These are phyloP conservation scores for Farysia itapuensis DNA, from an alignment of 1,284 basidiomycete species.

Conservation along the genomic window DNA sequence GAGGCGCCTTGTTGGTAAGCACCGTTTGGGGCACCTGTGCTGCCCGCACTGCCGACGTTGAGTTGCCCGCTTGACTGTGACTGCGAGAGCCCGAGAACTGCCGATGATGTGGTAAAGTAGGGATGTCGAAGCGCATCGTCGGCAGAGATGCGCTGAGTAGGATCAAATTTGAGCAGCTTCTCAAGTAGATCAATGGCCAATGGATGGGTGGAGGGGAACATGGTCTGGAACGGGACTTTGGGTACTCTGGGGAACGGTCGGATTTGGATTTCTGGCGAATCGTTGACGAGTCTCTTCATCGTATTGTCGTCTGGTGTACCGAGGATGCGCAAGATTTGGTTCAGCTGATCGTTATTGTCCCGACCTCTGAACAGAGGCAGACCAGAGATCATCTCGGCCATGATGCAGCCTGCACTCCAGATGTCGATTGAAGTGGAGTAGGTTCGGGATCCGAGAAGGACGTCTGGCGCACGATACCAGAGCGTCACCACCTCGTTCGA, in stretches of 20 bases:
- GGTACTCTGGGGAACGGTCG: slow-evolving; percentile 88
- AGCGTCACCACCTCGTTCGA: slow-evolving; percentile 72
- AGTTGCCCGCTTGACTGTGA: slow-evolving; percentile 31
- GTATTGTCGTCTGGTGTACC: slow-evolving; percentile 91
- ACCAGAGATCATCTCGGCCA: slow-evolving; percentile 87
- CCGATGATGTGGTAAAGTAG: slow-evolving; percentile 71
- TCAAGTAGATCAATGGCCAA: slow-evolving; percentile 93
- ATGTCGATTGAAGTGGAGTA: slow-evolving; percentile 99
- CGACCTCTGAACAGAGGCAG: slow-evolving; percentile 94
- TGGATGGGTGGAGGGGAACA: slow-evolving; percentile 87
- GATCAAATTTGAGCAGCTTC: slow-evolving; percentile 93
- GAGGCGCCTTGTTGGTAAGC: slow-evolving; percentile 17
- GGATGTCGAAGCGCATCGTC: slow-evolving; percentile 88
- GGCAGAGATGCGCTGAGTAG: slow-evolving; percentile 85
- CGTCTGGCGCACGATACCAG: slow-evolving; percentile 99
- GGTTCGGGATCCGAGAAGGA: slow-evolving; percentile 91
- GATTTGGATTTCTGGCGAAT: slow-evolving; percentile 87
- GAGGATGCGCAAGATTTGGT: slow-evolving; percentile 95
- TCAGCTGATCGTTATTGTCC: slow-evolving; percentile 95
- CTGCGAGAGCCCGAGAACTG: slow-evolving; percentile 30
- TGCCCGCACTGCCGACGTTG: slow-evolving; percentile 32
- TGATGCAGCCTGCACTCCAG: slow-evolving; percentile 99
- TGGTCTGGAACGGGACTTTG: slow-evolving; percentile 82
- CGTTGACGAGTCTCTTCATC: slow-evolving; percentile 83
- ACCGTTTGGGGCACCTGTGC: background rate